Conservation (phyloP, 169 alveolate species). For the Neospora caninum region DNA sequence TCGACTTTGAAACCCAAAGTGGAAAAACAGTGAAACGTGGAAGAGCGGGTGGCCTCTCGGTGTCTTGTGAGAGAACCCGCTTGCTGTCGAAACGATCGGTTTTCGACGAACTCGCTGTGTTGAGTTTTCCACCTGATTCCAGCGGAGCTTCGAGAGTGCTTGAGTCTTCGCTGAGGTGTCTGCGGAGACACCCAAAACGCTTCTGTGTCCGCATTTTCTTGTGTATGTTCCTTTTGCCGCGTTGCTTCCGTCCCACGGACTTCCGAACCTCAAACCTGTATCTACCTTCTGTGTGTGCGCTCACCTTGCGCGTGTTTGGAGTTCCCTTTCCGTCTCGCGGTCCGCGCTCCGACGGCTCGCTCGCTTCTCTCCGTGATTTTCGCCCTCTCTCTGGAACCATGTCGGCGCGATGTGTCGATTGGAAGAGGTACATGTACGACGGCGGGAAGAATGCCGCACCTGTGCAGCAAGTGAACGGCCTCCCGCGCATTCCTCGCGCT, state of each 20-base stretch:
- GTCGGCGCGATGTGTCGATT: slow-evolving; percentile 32
- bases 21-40: too few relatives aligned
- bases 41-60: too few relatives aligned
- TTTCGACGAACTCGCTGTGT: too few relatives aligned
- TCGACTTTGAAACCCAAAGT: too few relatives aligned
- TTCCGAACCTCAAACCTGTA: too few relatives aligned
- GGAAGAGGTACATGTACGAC: background rate
- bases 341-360: background rate
- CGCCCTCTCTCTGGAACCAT: background rate
- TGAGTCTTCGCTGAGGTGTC: too few relatives aligned
- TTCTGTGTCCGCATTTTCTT: background rate
- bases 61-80: too few relatives aligned
- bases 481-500: slow-evolving; percentile 45
- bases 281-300: background rate
- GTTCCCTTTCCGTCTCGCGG: background rate
- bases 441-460: slow-evolving; percentile 2
- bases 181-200: too few relatives aligned
- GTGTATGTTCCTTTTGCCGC: background rate
- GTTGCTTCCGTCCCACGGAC: background rate
- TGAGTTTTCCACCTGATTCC: too few relatives aligned
- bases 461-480: background rate
- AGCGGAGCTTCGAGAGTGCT: too few relatives aligned
- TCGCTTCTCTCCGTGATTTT: background rate
- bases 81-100: too few relatives aligned
- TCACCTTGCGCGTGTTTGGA: background rate